These are phyloP conservation scores for Penium margaritaceum DNA, from an alignment of 139 green algal genomes.

Conservation along the genomic window DNA sequence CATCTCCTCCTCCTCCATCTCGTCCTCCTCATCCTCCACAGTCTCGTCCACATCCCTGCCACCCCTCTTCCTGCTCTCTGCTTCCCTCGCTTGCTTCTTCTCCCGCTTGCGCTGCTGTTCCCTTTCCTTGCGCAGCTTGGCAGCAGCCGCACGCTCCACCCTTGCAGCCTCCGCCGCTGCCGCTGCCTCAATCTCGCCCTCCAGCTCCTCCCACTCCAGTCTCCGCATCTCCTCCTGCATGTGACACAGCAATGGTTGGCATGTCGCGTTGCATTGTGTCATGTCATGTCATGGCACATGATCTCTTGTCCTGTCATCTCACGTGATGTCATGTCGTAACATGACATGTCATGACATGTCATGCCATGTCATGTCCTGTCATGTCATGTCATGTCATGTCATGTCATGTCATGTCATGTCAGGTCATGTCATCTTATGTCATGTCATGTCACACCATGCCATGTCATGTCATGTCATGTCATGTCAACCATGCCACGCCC, in stretches of 20 bases:
- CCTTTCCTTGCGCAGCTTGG: neutral
- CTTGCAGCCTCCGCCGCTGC: neutral
- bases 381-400: neutral
- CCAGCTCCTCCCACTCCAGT: slow-evolving; percentile 4
- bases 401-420: no score
- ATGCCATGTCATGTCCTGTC: neutral
- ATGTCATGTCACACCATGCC: no score
- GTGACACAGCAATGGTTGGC: neutral
- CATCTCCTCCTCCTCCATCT: neutral
- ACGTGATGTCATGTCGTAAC: neutral
- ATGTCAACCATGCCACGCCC: no score
- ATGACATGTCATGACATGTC: neutral
- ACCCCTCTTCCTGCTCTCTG: neutral
- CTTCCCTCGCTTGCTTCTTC: neutral
- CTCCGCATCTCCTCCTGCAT: slow-evolving; percentile 15
- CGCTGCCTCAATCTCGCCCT: slow-evolving; percentile 5
- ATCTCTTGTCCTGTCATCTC: neutral
- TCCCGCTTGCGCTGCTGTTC: neutral
- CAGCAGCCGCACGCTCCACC: neutral
- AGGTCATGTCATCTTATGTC: no score
- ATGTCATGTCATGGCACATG: neutral
- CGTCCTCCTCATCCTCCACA: slow-evolving; percentile 1
- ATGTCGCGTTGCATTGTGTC: neutral
- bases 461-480: no score
- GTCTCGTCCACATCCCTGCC: neutral